These are phyloP conservation scores for Oenanthe javanica DNA, from an alignment of 140 eudicot species.

Conservation along the genomic window DNA sequence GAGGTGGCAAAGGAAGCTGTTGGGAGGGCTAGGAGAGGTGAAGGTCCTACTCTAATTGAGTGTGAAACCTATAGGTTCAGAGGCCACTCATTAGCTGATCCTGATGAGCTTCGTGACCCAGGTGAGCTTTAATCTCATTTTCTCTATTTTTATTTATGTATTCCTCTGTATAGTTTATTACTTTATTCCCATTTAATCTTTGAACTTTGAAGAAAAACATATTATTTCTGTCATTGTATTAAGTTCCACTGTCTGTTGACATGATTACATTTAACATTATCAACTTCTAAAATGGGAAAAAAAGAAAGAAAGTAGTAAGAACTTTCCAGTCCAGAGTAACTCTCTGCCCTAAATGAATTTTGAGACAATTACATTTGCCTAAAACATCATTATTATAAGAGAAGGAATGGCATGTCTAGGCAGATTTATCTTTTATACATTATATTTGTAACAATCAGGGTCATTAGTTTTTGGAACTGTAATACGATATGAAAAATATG, in stretches of 20 bases:
- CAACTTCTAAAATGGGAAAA: background rate
- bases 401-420: background rate
- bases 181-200: background rate
- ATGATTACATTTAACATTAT: background rate
- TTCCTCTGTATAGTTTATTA: background rate
- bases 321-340: no score
- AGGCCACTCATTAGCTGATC: constrained; percentile 73
- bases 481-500: background rate
- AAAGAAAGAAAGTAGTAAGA: background rate
- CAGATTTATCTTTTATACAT: background rate
- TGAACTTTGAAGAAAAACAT: background rate
- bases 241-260: background rate
- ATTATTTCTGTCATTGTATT: background rate
- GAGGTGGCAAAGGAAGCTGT: constrained; percentile 60
- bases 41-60: constrained; percentile 56
- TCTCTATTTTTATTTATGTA: background rate
- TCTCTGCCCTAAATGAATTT: background rate
- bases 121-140: constrained; percentile 21
- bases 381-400: background rate
- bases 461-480: background rate
- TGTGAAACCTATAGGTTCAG: constrained; percentile 60
- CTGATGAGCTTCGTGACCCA: constrained; percentile 68
- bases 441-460: background rate
- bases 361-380: background rate
- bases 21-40: constrained; percentile 55